phyloP scores from a whole-genome alignment of 202 grass and related monocot genomes.

The Miscanthus sacchariflorus region DNA sequence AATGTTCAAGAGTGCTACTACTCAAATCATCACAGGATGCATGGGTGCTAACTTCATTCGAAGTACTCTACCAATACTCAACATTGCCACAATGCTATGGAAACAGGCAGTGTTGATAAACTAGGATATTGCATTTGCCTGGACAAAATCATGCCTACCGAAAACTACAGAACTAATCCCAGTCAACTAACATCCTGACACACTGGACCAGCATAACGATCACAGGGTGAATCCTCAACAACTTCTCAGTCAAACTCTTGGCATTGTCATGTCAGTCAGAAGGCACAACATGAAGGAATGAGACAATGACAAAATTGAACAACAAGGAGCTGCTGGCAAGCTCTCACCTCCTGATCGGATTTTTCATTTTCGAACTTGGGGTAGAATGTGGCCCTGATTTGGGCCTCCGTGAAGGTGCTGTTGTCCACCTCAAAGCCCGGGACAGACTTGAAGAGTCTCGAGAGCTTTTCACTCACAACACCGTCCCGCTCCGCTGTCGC shows the following conservation, averaged over 20 bases:
- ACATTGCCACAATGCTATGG: background rate
- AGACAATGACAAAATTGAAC: constrained; percentile 17
- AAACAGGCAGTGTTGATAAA: constrained; percentile 1
- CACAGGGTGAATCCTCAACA: too few relatives aligned
- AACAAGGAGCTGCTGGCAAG: background rate
- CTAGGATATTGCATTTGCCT: background rate
- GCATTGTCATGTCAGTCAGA: constrained; percentile 12
- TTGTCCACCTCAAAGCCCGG: constrained; percentile 66
- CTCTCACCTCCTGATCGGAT: constrained; percentile 84
- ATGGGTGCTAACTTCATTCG: background rate
- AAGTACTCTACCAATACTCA: background rate
- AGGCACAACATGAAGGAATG: background rate
- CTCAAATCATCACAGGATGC: background rate
- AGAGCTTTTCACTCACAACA: constrained; percentile 22
- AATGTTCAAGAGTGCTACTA: background rate
- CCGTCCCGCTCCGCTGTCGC: constrained; percentile 11
- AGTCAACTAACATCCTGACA: too few relatives aligned
- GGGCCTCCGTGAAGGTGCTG: constrained; percentile 66
- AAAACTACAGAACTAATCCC: background rate
- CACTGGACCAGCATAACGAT: too few relatives aligned
- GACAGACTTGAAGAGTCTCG: constrained; percentile 64
- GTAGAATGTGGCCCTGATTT: constrained; percentile 94
- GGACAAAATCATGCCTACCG: background rate
- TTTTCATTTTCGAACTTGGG: constrained; percentile 99
- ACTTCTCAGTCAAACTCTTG: background rate